These are phyloP conservation scores for Colletotrichum sp. DNA, from an alignment of 2,329 filamentous ascomycete species.

Conservation along the genomic window DNA sequence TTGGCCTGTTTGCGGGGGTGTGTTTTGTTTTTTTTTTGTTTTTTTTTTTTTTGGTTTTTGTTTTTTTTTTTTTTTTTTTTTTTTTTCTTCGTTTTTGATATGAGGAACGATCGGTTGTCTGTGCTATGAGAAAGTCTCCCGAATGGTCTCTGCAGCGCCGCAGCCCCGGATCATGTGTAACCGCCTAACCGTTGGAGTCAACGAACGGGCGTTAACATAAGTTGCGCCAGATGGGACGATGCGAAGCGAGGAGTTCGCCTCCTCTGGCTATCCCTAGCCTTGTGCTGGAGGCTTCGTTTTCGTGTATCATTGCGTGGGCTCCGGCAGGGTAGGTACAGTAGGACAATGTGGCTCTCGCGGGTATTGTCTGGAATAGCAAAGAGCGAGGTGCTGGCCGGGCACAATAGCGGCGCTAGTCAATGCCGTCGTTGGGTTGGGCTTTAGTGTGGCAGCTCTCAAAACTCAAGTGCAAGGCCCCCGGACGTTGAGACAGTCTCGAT, in stretches of 20 bases:
- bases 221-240: background rate
- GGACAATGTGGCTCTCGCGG: background rate
- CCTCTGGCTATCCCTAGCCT: background rate
- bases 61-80: background rate
- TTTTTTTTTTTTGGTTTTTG: too few species aligned
- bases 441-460: background rate
- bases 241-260: background rate
- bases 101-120: background rate
- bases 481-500: constrained; percentile 7
- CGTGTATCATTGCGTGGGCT: background rate
- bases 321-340: background rate
- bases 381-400: background rate
- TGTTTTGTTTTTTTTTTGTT: too few species aligned
- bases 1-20: too few species aligned
- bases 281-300: background rate
- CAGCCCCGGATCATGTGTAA: background rate
- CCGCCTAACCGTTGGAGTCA: background rate
- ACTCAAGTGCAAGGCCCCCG: background rate
- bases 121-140: background rate
- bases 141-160: background rate
- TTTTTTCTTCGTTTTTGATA: background rate
- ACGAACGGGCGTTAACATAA: background rate
- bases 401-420: background rate
- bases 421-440: background rate
- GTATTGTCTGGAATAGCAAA: background rate